Percentiles rank a stretch among this genome's conserved stretches.
phyloP scores from a whole-genome alignment of 2,329 filamentous ascomycete species.

The Tolypocladium paradoxum region DNA sequence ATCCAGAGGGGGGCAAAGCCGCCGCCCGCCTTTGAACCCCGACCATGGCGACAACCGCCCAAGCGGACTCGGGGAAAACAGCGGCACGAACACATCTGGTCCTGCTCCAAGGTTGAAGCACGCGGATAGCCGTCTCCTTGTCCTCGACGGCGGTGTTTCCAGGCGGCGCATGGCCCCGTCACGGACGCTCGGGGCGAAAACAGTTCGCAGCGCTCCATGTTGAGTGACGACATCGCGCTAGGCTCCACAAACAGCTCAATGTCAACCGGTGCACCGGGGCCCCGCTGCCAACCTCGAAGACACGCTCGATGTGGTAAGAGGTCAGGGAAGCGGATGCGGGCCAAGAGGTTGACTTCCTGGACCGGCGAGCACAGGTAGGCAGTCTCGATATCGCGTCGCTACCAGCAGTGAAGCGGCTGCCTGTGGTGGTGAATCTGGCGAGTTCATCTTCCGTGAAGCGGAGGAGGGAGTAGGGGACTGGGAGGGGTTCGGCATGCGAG shows the following conservation, averaged over 20 bases:
- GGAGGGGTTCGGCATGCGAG: background rate
- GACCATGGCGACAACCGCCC: conserved; percentile 3
- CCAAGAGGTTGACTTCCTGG: conserved; percentile 37
- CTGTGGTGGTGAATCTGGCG: background rate
- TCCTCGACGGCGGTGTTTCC: background rate
- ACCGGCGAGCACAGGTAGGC: conserved; percentile 38
- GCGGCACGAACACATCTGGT: conserved; percentile 1
- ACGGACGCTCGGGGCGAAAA: background rate
- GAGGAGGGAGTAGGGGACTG: background rate
- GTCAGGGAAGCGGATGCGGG: conserved; percentile 28
- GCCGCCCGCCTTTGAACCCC: conserved; percentile 3
- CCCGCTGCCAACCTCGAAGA: conserved; percentile 19
- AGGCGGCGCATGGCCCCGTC: conserved; percentile 8
- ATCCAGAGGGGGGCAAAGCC: conserved; percentile 10
- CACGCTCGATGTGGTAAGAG: conserved; percentile 37
- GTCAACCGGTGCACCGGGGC: conserved; percentile 5
- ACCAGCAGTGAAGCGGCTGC: background rate
- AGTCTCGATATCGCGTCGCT: conserved; percentile 24
- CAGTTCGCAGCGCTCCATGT: background rate
- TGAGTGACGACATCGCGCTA: conserved; percentile 22
- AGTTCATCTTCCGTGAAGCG: background rate
- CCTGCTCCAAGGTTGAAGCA: background rate
- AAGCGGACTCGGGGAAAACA: conserved; percentile 5
- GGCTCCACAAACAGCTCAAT: conserved; percentile 20
- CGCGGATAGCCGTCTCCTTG: background rate